These are phyloP conservation scores for Crassisporium funariophilum DNA, from an alignment of 768 basidiomycete genomes.

Conservation along the genomic window DNA sequence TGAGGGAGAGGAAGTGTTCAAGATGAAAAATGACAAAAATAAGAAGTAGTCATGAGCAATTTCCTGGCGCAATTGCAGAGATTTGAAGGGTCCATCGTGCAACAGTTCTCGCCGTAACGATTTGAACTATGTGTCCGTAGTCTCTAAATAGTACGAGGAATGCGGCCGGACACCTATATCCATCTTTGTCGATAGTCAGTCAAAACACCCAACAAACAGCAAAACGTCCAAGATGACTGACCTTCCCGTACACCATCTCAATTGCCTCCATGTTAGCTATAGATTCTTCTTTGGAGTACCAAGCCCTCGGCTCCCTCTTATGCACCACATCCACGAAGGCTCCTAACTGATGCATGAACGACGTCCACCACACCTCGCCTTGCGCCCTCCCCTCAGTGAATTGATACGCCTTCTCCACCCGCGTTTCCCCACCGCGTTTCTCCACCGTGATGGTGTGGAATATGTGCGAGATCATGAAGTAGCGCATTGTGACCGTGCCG, in stretches of 20 bases:
- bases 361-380: conserved; percentile 63
- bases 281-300: conserved; percentile 41
- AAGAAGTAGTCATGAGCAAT: no score
- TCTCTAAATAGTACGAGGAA: no score
- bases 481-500: conserved; percentile 43
- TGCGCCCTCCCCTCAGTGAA: conserved; percentile 41
- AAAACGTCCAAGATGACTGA: no score
- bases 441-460: conserved; percentile 50
- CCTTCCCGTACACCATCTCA: conserved; percentile 40
- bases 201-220: no score
- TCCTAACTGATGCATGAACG: conserved; percentile 59
- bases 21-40: no score
- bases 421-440: conserved; percentile 27
- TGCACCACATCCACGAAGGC: conserved; percentile 60
- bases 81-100: no score
- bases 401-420: conserved; percentile 47
- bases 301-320: conserved; percentile 47
- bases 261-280: conserved; percentile 40
- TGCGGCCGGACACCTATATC: no score
- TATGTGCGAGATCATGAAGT: conserved; percentile 44
- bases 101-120: no score
- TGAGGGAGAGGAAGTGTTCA: no score
- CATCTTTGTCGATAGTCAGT: no score
- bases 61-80: no score
- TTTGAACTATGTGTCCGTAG: no score